Percentiles rank a stretch among this genome's conserved stretches.
Evolutionary conservation across 1,139 yeast genomes (phyloP).

Genomic region (Debaryomyces fabryi): DNA sequence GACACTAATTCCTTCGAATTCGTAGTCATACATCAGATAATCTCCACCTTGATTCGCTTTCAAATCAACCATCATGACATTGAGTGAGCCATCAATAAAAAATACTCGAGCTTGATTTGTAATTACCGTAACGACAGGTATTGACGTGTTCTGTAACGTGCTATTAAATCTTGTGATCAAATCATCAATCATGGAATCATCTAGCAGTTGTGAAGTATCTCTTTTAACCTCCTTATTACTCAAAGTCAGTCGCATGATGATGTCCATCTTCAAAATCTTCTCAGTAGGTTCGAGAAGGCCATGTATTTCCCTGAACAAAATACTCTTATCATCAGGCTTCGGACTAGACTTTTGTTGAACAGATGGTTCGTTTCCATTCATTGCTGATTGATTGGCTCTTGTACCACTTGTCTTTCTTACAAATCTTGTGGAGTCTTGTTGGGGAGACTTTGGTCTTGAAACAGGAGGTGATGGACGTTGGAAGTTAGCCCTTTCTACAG

Average conservation of each 20-base stretch:
- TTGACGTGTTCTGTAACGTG: conserved; percentile 35
- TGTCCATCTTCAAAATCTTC: conserved; percentile 47
- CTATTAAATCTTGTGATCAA: conserved; percentile 44
- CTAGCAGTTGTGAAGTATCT: conserved; percentile 27
- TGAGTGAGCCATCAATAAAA: conserved; percentile 39
- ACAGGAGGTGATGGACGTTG: background rate
- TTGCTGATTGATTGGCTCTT: background rate
- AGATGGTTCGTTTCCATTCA: background rate
- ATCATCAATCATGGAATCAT: conserved; percentile 40
- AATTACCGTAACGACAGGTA: conserved; percentile 50
- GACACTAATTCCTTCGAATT: conserved; percentile 49
- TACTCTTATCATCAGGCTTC: conserved; percentile 10
- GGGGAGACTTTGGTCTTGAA: conserved; percentile 1
- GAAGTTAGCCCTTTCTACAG: background rate
- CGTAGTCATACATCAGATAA: conserved; percentile 79
- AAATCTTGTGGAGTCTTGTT: background rate
- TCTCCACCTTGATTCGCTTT: conserved; percentile 58
- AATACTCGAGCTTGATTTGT: conserved; percentile 51
- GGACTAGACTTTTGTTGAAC: background rate
- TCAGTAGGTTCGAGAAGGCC: conserved; percentile 37
- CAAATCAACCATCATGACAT: conserved; percentile 47
- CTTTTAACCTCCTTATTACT: conserved; percentile 28
- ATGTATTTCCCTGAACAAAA: conserved; percentile 40
- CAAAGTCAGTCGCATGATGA: conserved; percentile 41
- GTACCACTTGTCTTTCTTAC: background rate